These are phyloP conservation scores for Inga oerstediana DNA, from an alignment of 306 rosid genomes.

Conservation along the genomic window DNA sequence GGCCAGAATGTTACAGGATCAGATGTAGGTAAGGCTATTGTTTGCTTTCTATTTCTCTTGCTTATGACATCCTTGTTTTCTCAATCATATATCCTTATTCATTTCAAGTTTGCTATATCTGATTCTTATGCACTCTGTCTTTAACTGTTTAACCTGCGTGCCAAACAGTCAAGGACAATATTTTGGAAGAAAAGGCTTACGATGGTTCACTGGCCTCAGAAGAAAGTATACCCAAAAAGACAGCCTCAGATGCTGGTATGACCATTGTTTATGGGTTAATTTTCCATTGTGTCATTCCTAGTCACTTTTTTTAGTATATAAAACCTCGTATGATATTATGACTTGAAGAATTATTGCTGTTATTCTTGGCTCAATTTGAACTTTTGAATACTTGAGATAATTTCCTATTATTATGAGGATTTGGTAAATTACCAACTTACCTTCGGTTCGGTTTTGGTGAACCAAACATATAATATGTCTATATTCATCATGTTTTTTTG, in stretches of 20 bases:
- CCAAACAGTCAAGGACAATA: neutral
- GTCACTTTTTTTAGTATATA: neutral
- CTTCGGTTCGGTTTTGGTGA: neutral
- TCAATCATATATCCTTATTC: neutral
- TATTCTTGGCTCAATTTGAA: neutral
- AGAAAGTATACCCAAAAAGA: neutral
- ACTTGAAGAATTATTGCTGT: neutral
- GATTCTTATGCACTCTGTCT: neutral
- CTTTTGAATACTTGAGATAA: neutral
- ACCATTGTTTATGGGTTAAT: neutral
- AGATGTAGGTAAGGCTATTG: slow-evolving; percentile 24
- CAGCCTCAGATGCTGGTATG: neutral
- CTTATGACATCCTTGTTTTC: neutral
- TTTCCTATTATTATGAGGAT: neutral
- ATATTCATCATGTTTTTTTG: neutral
- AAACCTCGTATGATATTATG: neutral
- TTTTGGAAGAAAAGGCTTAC: neutral
- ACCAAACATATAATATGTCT: neutral
- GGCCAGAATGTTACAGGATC: slow-evolving; percentile 12
- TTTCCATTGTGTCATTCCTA: neutral
- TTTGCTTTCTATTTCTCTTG: neutral
- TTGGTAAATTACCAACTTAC: neutral
- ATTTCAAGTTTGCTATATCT: neutral
- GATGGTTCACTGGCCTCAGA: neutral
- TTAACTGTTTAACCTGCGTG: neutral